Conservation (phyloP, 2,329 filamentous ascomycete species). For the Sporothrix mexicana region DNA sequence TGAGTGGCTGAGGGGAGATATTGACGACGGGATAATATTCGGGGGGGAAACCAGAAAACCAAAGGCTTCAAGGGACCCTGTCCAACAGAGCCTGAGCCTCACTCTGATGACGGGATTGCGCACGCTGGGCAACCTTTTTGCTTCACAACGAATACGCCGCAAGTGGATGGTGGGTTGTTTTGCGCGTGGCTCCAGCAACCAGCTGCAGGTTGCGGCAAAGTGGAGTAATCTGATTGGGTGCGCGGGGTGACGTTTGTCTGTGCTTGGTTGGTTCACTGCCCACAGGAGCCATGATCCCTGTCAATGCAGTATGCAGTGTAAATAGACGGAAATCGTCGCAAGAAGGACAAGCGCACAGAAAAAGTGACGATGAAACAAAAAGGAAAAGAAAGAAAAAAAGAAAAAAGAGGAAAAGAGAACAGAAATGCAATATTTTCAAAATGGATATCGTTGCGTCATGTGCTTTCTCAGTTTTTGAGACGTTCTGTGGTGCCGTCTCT, state of each 20-base stretch:
- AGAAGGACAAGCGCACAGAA: not conserved
- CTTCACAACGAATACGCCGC: too few relatives aligned
- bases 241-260: conserved; percentile 2
- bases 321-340: not conserved
- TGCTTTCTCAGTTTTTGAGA: not conserved
- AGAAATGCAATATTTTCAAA: not conserved
- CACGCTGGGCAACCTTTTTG: not conserved
- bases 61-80: not conserved
- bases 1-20: not conserved
- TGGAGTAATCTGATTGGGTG: conserved; percentile 18
- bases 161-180: conserved; percentile 6
- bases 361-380: not conserved
- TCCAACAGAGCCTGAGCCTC: not conserved
- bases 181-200: conserved; percentile 19
- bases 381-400: not conserved
- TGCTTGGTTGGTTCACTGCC: not conserved
- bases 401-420: not conserved
- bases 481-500: conserved; percentile 27
- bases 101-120: conserved; percentile 18
- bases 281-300: conserved; percentile 24
- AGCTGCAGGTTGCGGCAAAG: conserved; percentile 19
- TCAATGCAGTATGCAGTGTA: conserved; percentile 9
- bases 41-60: not conserved
- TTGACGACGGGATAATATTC: not conserved
- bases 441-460: conserved; percentile 19